Evolutionary conservation across 192 early-diverging fungal species (phyloP).

Genomic region (Phlyctochytrium planicorne): DNA sequence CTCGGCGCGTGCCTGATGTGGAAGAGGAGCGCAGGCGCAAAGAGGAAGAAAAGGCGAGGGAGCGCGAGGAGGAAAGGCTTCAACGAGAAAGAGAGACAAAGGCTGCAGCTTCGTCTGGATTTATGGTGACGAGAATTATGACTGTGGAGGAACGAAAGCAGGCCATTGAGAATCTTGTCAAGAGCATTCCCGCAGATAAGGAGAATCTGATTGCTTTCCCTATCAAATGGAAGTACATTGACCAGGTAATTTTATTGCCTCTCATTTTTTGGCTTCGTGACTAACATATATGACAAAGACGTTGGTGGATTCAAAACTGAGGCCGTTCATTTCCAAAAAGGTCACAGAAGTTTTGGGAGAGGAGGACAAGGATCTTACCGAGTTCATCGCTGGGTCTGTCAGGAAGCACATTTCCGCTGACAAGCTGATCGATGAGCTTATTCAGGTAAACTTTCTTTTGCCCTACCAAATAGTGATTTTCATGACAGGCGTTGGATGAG

Average conservation of each 20-base stretch:
- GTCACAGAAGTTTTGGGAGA: conserved; percentile 79
- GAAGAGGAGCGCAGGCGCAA: conserved; percentile 50
- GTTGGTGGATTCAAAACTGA: conserved; percentile 65
- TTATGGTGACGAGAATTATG: conserved; percentile 56
- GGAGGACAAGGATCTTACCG: conserved; percentile 72
- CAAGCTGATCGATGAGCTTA: conserved; percentile 74
- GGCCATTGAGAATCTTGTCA: conserved; percentile 66
- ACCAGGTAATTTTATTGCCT: conserved; percentile 51
- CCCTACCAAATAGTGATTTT: conserved; percentile 7
- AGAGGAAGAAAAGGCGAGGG: conserved; percentile 35
- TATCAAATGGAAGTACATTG: conserved; percentile 75
- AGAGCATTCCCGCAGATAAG: conserved; percentile 66
- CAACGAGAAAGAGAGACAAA: conserved; percentile 37
- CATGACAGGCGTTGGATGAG: conserved; percentile 82
- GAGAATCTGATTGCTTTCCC: conserved; percentile 69
- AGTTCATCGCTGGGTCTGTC: conserved; percentile 77
- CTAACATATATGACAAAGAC: conserved; percentile 32
- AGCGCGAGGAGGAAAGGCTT: conserved; percentile 14
- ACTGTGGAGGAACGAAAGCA: conserved; percentile 66
- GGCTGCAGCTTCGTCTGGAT: conserved; percentile 25
- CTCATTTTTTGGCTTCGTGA: conserved; percentile 27
- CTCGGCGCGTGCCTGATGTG: conserved; percentile 34
- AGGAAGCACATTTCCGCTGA: conserved; percentile 61
- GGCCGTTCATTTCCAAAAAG: conserved; percentile 76
- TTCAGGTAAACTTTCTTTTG: conserved; percentile 42